Evolutionary conservation across 768 basidiomycete genomes (phyloP), one percentile per base, ranked within the genome.

Genomic region (Brasilioporus rufonigricans): DNA sequence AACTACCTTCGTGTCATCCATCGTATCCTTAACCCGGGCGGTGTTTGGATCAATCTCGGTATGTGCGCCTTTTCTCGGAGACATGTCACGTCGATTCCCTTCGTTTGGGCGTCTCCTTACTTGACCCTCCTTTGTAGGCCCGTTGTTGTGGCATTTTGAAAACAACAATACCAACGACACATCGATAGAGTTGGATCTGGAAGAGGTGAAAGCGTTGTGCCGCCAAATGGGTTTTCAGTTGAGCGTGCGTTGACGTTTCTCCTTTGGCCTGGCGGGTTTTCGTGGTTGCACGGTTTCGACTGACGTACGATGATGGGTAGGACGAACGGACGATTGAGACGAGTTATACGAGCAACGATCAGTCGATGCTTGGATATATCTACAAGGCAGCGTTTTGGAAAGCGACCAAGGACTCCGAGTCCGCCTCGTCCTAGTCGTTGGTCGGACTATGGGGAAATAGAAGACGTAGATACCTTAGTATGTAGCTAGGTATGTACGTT

Each of bases 121-220:
- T n/a, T 18, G 14, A 19, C 18, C 18, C 26, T 21, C 18, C 19
- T 6, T 40, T 45, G 49, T 41, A 87, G 94, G 95, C 3, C 96
- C 96, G 0, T 73, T 96, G 1, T 73, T 98, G n/a, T 98, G 96
- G 95, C 96, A 98, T 68, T 98, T 86, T 71, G 95, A 98, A 65
- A 95, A 96, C 71, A 93, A 91, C 65, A 78, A 69, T 51, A 82
- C 84, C 39, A 83, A 85, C 58, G 92, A 96, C 59, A 79, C 84
- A 0, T 93, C 91, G 1, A 79, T 98, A 33, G 95, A 98, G 71
- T 77, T 98, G 18, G 87, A 86, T 63, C 73, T 98, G n/a, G 89
- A 91, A 55, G 94, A 98, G 65, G 80, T 97, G 35, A 96, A 93
- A 66, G 70, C 71, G 0, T 78, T 98, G 7, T 87, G 84, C 2